Conservation (phyloP, 768 basidiomycete genomes). For the Lentinula guzmanii region DNA sequence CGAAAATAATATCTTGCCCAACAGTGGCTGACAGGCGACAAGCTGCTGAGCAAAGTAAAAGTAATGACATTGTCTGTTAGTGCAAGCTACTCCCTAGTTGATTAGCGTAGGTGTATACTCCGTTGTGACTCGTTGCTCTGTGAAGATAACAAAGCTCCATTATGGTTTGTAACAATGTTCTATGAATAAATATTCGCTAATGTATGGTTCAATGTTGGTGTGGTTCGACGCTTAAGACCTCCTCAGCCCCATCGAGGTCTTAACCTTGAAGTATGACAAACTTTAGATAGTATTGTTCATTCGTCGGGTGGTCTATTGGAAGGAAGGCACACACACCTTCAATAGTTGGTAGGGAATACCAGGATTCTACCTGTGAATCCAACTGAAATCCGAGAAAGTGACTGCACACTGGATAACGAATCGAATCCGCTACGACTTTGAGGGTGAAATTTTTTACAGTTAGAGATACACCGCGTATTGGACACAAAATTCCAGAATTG, state of each 20-base stretch:
- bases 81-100: too few relatives aligned
- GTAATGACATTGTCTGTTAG: too few relatives aligned
- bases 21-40: too few relatives aligned
- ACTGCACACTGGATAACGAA: neutral
- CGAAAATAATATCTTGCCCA: too few relatives aligned
- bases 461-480: neutral
- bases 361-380: neutral
- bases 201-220: too few relatives aligned
- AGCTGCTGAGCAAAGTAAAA: too few relatives aligned
- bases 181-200: too few relatives aligned
- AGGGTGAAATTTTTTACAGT: neutral
- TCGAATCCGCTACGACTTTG: neutral
- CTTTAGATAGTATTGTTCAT: neutral
- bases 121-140: too few relatives aligned
- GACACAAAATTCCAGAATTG: slow-evolving; percentile 3
- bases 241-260: neutral
- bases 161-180: too few relatives aligned
- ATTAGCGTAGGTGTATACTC: too few relatives aligned
- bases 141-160: too few relatives aligned
- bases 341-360: neutral
- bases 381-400: neutral
- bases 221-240: neutral
- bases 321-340: neutral
- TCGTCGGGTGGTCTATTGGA: neutral
- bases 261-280: neutral